Evolutionary conservation across 345 rosid genomes (phyloP), one percentile per base, ranked within the genome.

Genomic region (thale cress (Arabidopsis thaliana)): DNA sequence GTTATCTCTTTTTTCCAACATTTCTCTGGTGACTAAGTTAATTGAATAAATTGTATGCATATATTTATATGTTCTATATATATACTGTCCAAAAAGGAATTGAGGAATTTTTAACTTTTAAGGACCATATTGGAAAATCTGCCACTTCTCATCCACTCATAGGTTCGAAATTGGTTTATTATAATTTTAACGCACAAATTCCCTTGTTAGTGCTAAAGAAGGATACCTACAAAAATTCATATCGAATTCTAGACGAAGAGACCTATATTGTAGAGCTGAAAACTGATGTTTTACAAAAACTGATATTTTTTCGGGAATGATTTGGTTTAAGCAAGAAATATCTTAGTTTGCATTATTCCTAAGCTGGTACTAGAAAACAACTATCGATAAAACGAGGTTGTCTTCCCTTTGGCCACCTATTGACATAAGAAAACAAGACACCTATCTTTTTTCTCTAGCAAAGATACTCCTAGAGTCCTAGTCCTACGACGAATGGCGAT

Each of bases 131-230:
- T 45, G 53, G 46, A 48, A 14, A 57, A 78, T 59, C 40, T 14
- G 72, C 68, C 69, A 65, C 69, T 78, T 78, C 67, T 59, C 73
- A 50, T 78, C 73, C 81, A 71, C 77, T 58, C 72, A 71, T 58
- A 37, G 66, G 67, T 71, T 71, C 61, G 41, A 69, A 33, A 45
- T 42, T 58, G 38, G 20, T 63, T 46, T 12, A 6, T 48, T 48
- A 46, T 2, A 0, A 38, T 45, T 38, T 20, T 7, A 50, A 57
- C 49, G 72, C 24, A 71, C 61, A 78, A 57, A 57, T 65, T 65
- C 73, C 4, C 2, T 65, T 53, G 58, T 32, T 16, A 78, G 59
- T 72, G 77, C 68, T 72, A 51, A 72, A 8, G 23, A 50, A 12
- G 60, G 50, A 60, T 25, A 60, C 10, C 7, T 56, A 0, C 20